Conservation (phyloP, 768 basidiomycete species). For the Hypsizygus marmoreus region DNA sequence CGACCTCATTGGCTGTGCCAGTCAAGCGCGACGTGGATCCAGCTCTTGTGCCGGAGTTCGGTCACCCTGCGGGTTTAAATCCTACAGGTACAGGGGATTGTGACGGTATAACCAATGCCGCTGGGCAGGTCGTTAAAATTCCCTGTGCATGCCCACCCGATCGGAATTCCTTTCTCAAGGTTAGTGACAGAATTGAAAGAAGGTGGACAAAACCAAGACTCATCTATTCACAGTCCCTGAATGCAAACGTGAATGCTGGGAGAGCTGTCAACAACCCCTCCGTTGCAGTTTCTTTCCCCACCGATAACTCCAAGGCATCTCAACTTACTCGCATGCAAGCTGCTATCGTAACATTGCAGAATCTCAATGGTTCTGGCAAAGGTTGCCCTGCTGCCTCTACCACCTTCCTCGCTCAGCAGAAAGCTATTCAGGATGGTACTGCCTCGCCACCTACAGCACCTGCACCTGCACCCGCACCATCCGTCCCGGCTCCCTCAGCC, state of each 20-base stretch:
- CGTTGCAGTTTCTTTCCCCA: conserved; percentile 62
- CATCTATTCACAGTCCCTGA: conserved; percentile 36
- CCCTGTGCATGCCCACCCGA: conserved; percentile 69
- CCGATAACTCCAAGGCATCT: conserved; percentile 52
- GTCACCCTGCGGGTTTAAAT: conserved; percentile 55
- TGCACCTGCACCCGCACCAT: conserved; percentile 19
- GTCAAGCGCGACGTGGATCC: conserved; percentile 41
- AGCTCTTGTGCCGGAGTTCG: conserved; percentile 60
- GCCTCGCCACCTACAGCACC: conserved; percentile 19
- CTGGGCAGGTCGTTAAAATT: conserved; percentile 58
- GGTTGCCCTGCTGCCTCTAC: conserved; percentile 72
- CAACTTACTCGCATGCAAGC: conserved; percentile 60
- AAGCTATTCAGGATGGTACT: conserved; percentile 36
- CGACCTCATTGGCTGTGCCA: conserved; percentile 42
- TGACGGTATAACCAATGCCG: conserved; percentile 60
- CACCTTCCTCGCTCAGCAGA: conserved; percentile 50
- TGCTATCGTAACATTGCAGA: conserved; percentile 70
- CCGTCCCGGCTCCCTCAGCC: conserved; percentile 25
- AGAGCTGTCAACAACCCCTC: conserved; percentile 66
- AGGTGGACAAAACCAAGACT: neutral
- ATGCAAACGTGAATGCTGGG: conserved; percentile 60
- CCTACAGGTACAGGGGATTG: conserved; percentile 64
- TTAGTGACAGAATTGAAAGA: conserved; percentile 23
- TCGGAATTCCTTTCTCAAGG: conserved; percentile 52
- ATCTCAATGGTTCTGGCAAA: conserved; percentile 63